Base-by-base conservation (phyloP, 1,284 basidiomycete species). In the Ceratobasidium sp. region DNA sequence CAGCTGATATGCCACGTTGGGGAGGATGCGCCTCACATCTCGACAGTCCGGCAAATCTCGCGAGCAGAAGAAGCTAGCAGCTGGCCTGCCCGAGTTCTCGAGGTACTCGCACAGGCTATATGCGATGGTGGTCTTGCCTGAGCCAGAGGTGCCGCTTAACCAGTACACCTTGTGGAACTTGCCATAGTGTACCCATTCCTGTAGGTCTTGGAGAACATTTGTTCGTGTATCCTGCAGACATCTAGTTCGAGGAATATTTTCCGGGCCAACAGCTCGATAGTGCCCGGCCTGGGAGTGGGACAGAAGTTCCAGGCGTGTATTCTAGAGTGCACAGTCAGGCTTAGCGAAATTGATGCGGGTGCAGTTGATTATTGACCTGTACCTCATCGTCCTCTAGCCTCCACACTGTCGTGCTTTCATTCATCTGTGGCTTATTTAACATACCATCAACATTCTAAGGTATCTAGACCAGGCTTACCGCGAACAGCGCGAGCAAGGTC, bases 1-100 rank as follows among this genome's bases (percentile, higher is more conserved):
- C 6, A 66, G 64, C 46, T 66, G 64, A 32, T 66, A 66, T 19
- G 61, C 61, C 6, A 62, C 9, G 15, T 7, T 62, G 9, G 61
- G 37, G 13, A 62, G 17, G 44, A 46, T 46, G 44, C 44, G 44
- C 7, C 44, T 56, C 54, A 56, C 29, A n/a, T 56, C 29, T 56
- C 54, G 29, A n/a, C 29, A 56, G 17, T 37, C 37, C 37, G 37
- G 37, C 37, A 37, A 37, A 37, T 37, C 6, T 22, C 44, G 43
- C 2, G 44, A 46, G 25, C 65, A 67, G 29, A 67, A 67, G 29
- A 67, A 67, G 65, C 65, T 67, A 1, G 65, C 65, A 13, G 22
- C 44, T 49, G 29, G 61, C 25, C n/a, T 19, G 15, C 25, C 34
- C 5, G 19, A 22, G 11, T 11, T 43, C 22, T 64, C 37, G 9